phyloP scores from a whole-genome alignment of 2,329 filamentous ascomycete genomes.

The Aphanoascus verrucosus region DNA sequence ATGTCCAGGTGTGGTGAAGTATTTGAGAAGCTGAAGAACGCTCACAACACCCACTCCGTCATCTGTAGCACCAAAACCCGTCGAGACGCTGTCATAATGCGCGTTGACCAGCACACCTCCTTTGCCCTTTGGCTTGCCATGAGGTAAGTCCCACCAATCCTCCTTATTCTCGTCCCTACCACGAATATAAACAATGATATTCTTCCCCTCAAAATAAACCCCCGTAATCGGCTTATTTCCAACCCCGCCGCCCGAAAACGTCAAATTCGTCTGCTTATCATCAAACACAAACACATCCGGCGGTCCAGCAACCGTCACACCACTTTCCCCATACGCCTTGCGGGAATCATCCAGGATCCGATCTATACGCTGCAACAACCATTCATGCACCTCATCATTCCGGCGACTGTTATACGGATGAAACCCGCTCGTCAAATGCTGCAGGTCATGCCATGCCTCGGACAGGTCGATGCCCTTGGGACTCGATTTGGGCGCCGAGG shows the following conservation, averaged over 20 bases:
- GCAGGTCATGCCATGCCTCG: constrained; percentile 77
- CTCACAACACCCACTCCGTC: constrained; percentile 86
- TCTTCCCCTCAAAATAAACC: constrained; percentile 85
- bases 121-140: constrained; percentile 44
- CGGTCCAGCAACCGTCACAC: constrained; percentile 18
- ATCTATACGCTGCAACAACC: constrained; percentile 60
- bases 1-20: constrained; percentile 64
- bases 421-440: constrained; percentile 60
- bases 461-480: constrained; percentile 64
- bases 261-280: constrained; percentile 68
- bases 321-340: constrained; percentile 20
- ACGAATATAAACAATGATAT: constrained; percentile 83
- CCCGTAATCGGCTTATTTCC: constrained; percentile 35
- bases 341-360: constrained; percentile 51
- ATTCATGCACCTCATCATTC: constrained; percentile 71
- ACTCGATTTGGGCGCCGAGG: constrained; percentile 49
- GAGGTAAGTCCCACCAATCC: constrained; percentile 57
- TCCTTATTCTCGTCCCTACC: constrained; percentile 63
- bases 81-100: constrained; percentile 89
- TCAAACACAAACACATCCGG: constrained; percentile 56
- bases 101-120: constrained; percentile 87
- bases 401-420: constrained; percentile 81
- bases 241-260: constrained; percentile 45
- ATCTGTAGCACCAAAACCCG: constrained; percentile 86
- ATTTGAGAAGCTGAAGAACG: constrained; percentile 71